Evolutionary conservation across 2,329 filamentous ascomycete genomes (phyloP), one percentile per base, ranked within the genome.

Genomic region (Ophiosphaerella korrae): DNA sequence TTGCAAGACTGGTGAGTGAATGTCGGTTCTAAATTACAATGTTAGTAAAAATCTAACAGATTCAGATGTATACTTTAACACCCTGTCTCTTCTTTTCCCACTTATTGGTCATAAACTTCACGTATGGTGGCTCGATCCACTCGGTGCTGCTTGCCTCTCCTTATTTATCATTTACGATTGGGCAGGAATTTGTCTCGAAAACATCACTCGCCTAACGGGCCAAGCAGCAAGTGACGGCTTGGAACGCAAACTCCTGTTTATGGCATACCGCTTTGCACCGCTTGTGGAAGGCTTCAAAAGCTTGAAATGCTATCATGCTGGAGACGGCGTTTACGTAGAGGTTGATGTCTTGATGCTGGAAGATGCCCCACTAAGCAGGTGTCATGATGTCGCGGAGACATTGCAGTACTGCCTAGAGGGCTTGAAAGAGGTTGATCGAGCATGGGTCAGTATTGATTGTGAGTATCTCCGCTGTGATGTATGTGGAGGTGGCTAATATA

Each of bases 91-190:
- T 1, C 75, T 85, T 7, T 87, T 87, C 60, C 84, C 84, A 0
- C 74, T 86, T 24, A 79, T 88, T 42, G 86, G 86, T 6, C 77
- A 82, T 58, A 76, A 82, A 42, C 75, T 81, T 3, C 67, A 82
- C 21, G 63, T 87, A 12, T 89, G 86, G 86, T 88, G 86, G 86
- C 77, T 89, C 12, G 86, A 89, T 64, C 81, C 81, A 6, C 75
- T 82, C 0, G 86, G 86, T 47, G 86, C 86, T 3, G 80, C 82
- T 0, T 62, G 88, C 0, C 75, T 89, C 0, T 87, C 85, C 0
- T 70, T 88, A 4, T 88, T 82, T 74, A 87, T 89, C 67, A 88
- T 88, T 59, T 84, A 82, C 70, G 86, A 88, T 71, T 88, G 86
- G 86, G 81, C 81, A 1, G 77, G 79, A 39, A 88, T 85, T 0